Evolutionary conservation across 2,329 filamentous ascomycete species (phyloP).

Genomic region (Fusarium chaquense): DNA sequence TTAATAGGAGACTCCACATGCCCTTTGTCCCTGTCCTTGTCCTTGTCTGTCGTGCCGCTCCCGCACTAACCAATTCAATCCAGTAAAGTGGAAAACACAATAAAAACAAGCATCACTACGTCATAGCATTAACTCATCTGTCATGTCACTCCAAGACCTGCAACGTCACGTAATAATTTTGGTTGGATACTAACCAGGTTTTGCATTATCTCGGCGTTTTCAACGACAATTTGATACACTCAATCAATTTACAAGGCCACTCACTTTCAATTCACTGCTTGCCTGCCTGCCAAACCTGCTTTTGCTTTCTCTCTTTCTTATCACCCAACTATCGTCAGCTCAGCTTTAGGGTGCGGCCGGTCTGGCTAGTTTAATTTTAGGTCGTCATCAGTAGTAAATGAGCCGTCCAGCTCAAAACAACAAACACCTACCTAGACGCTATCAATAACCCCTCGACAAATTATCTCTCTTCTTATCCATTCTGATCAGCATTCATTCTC

Average conservation of each 20-base stretch:
- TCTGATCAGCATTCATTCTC: slow-evolving; percentile 26
- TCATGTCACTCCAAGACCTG: slow-evolving; percentile 16
- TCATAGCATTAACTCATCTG: slow-evolving; percentile 24
- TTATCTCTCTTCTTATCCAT: slow-evolving; percentile 20
- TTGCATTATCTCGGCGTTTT: slow-evolving; percentile 20
- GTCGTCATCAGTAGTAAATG: slow-evolving; percentile 1
- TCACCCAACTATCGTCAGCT: background rate
- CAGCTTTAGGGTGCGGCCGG: background rate
- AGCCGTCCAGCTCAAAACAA: background rate
- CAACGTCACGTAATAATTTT: slow-evolving; percentile 20
- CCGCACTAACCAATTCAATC: slow-evolving; percentile 18
- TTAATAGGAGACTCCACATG: slow-evolving; percentile 6
- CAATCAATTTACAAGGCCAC: background rate
- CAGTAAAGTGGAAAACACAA: slow-evolving; percentile 1
- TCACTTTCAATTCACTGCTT: background rate
- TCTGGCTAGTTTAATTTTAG: background rate
- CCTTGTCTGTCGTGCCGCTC: background rate
- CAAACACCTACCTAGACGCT: background rate
- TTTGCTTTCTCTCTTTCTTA: slow-evolving; percentile 1
- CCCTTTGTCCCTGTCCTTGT: background rate
- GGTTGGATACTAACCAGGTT: slow-evolving; percentile 29
- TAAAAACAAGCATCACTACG: slow-evolving; percentile 18
- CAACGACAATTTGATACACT: slow-evolving; percentile 21
- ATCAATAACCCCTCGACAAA: slow-evolving; percentile 28
- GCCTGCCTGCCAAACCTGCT: slow-evolving; percentile 19